Conservation (phyloP, 108 stramenopile species). For the Hondaea fermentalgiana region DNA sequence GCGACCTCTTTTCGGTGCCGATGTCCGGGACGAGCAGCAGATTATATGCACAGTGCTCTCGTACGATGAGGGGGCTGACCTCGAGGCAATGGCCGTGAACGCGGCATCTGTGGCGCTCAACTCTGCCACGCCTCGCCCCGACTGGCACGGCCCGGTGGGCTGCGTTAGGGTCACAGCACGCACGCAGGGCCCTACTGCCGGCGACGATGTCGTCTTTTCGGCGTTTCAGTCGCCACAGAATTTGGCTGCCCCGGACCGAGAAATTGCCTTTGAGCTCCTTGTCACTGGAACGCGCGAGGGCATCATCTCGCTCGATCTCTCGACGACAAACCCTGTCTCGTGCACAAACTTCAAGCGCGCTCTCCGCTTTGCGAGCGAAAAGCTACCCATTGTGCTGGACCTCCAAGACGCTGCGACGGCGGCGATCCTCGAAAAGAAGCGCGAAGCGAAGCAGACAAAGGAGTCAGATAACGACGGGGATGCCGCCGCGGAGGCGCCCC, state of each 20-base stretch:
- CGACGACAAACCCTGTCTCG: too few species aligned
- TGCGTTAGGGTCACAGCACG: not conserved
- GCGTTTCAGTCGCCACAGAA: not conserved
- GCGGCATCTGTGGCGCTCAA: not conserved
- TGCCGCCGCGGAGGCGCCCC: not conserved
- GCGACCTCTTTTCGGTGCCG: not conserved
- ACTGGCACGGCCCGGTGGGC: not conserved
- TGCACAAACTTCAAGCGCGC: too few species aligned
- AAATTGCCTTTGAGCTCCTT: not conserved
- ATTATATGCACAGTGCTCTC: not conserved
- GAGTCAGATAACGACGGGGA: too few species aligned
- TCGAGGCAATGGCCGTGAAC: not conserved
- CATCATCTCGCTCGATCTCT: too few species aligned
- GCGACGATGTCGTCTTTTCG: not conserved
- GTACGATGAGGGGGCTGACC: not conserved
- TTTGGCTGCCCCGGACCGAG: not conserved
- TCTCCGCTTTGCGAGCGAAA: too few species aligned
- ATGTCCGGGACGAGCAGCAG: not conserved
- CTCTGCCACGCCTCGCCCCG: not conserved
- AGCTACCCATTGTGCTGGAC: too few species aligned
- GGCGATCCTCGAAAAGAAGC: too few species aligned
- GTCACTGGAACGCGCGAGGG: too few species aligned
- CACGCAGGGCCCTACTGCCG: not conserved
- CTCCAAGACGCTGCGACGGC: too few species aligned
- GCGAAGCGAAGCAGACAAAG: too few species aligned